Evolutionary conservation across 768 basidiomycete species (phyloP).

Genomic region (Tephrocybe sp.): DNA sequence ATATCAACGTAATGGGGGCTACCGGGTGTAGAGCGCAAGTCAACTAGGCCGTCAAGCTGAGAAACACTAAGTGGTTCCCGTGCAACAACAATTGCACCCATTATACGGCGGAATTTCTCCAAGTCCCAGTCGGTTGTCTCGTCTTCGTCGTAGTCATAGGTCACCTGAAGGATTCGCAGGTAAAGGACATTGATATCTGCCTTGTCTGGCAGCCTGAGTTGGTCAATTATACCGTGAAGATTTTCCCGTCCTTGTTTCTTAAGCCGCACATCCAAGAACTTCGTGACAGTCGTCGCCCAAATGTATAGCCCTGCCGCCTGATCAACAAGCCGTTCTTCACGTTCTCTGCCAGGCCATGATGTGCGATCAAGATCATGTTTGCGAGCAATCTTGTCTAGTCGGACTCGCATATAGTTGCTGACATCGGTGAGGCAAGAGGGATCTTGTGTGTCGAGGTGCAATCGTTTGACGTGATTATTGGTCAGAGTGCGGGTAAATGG

Average conservation of each 20-base stretch:
- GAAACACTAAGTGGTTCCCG: background rate
- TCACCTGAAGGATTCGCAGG: background rate
- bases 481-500: slow-evolving; percentile 8
- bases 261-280: slow-evolving; percentile 6
- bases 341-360: slow-evolving; percentile 6
- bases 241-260: slow-evolving; percentile 1
- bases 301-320: slow-evolving; percentile 10
- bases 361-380: slow-evolving; percentile 6
- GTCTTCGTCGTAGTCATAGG: background rate
- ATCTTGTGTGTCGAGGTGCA: slow-evolving; percentile 12
- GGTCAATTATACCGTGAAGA: slow-evolving; percentile 5
- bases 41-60: background rate
- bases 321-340: background rate
- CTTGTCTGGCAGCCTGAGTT: background rate
- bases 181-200: slow-evolving; percentile 13
- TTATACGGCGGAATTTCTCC: background rate
- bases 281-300: slow-evolving; percentile 8
- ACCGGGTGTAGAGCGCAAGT: background rate
- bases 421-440: slow-evolving; percentile 11
- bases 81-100: background rate
- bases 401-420: slow-evolving; percentile 1
- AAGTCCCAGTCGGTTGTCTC: background rate
- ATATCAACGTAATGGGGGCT: background rate
- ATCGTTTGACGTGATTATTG: slow-evolving; percentile 7
- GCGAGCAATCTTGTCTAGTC: slow-evolving; percentile 1